These are phyloP conservation scores for Dioscorea alata DNA, from an alignment of 106 monocot species.

Conservation along the genomic window DNA sequence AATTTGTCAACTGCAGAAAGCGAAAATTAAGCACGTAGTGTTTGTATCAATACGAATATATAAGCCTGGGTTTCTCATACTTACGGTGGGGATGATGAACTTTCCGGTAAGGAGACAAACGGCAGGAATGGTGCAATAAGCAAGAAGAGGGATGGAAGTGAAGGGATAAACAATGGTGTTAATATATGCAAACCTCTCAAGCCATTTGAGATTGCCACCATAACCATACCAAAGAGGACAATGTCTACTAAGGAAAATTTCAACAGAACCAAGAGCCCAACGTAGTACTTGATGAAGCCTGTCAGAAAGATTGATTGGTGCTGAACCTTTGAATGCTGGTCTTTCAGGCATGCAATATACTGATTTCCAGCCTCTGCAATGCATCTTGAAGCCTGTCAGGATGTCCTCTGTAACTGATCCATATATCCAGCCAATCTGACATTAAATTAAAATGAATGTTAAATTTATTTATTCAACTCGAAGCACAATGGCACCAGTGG, in stretches of 20 bases:
- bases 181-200: conserved; percentile 77
- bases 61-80: not conserved
- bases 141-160: conserved; percentile 84
- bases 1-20: conserved; percentile 49
- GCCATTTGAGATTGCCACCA: conserved; percentile 81
- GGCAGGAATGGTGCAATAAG: conserved; percentile 88
- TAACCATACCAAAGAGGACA: conserved; percentile 95
- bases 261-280: conserved; percentile 94
- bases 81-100: conserved; percentile 93
- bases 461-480: not conserved
- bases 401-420: conserved; percentile 93
- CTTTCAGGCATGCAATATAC: conserved; percentile 73
- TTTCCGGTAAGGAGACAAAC: conserved; percentile 94
- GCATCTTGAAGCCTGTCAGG: conserved; percentile 98
- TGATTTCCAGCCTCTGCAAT: conserved; percentile 91
- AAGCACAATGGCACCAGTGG: conserved; percentile 1
- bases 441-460: not conserved
- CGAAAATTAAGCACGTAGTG: not conserved
- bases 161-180: conserved; percentile 97
- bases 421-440: conserved; percentile 94
- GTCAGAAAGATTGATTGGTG: conserved; percentile 89
- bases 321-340: conserved; percentile 90
- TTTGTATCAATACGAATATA: not conserved
- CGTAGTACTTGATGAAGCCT: conserved; percentile 82
- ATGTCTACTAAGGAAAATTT: conserved; percentile 93